Evolutionary conservation across 2,329 filamentous ascomycete genomes (phyloP), one percentile per base, ranked within the genome.

Genomic region (Ceratocystis huliohia): DNA sequence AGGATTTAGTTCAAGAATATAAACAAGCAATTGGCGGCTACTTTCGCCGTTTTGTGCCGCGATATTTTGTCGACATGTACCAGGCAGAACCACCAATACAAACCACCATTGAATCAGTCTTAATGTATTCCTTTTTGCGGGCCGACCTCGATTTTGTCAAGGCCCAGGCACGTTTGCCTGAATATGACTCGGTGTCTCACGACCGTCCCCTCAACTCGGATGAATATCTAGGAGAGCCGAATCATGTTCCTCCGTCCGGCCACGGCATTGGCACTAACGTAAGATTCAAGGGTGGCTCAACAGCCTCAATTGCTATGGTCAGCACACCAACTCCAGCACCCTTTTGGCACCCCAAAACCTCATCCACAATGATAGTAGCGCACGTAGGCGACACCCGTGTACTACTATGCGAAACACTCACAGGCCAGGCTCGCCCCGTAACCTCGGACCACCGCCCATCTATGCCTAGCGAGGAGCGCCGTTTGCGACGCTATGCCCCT

Each of bases 361-460:
- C 90, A 2, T 91, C 88, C 0, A 95, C 91, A 0, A 78, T 99
- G 45, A 77, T 96, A 17, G 87, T 91, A 5, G 91, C 91, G 0
- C 94, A 99, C 74, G 91, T 96, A 1, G 94, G 94, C 68, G 94
- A 99, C 74, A 96, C 91, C 1, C 85, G 94, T 64, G 87, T 96
- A 68, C 79, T 99, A 2, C 84, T 99, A 41, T 97, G 92, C 77
- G 87, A 91, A 65, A 96, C 93, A 0, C 81, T 83, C 15, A 93
- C 90, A 0, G 94, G 94, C 5, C 80, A 85, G 57, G 87, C 92
- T 0, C 82, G 89, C 1, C 88, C 93, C 0, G 75, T 96, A 46
- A 97, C 94, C 0, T 90, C 88, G 22, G 91, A 96, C 74, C 94
- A 99, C 75, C 94, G 96, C 74, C 93, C 94, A 0, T 89, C 86